Evolutionary conservation across 2,329 filamentous ascomycete species (phyloP).

Genomic region (Colletotrichum siamense): DNA sequence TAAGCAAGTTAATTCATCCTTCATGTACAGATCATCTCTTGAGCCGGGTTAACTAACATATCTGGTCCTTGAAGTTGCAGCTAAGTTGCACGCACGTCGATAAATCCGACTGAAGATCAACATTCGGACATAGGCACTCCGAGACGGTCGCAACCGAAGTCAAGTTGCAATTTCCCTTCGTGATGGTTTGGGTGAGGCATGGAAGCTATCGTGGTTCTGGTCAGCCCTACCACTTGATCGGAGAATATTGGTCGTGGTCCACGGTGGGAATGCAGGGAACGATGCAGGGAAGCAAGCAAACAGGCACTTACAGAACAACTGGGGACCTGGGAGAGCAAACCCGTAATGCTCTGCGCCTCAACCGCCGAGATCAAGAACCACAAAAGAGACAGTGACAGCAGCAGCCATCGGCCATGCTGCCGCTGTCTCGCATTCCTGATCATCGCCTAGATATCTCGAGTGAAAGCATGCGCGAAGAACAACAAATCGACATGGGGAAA

Average conservation of each 20-base stretch:
- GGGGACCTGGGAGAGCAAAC: neutral
- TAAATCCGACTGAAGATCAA: conserved; percentile 13
- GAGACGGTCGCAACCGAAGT: conserved; percentile 10
- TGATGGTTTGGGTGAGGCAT: conserved; percentile 5
- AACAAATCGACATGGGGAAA: neutral
- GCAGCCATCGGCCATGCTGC: neutral
- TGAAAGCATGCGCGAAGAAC: neutral
- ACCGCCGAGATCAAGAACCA: neutral
- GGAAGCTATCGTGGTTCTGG: conserved; percentile 6
- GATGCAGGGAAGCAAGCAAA: neutral
- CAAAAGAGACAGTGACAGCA: neutral
- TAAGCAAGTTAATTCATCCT: neutral
- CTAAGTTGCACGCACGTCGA: conserved; percentile 24
- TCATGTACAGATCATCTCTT: neutral
- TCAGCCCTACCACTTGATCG: conserved; percentile 2
- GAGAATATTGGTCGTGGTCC: neutral
- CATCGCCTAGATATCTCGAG: conserved; percentile 10
- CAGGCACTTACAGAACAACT: conserved; percentile 12
- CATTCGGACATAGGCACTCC: conserved; percentile 23
- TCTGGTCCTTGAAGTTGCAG: conserved; percentile 24
- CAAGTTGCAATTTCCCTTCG: conserved; percentile 18
- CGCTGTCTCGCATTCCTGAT: neutral
- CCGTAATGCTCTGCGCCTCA: conserved; percentile 3
- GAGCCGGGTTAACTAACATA: neutral
- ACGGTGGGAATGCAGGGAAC: neutral